A percentile compares a stretch with the other conserved stretches of the same genome.
Evolutionary conservation across 2,329 filamentous ascomycete genomes (phyloP).

Genomic region (Ascochyta rabiei): DNA sequence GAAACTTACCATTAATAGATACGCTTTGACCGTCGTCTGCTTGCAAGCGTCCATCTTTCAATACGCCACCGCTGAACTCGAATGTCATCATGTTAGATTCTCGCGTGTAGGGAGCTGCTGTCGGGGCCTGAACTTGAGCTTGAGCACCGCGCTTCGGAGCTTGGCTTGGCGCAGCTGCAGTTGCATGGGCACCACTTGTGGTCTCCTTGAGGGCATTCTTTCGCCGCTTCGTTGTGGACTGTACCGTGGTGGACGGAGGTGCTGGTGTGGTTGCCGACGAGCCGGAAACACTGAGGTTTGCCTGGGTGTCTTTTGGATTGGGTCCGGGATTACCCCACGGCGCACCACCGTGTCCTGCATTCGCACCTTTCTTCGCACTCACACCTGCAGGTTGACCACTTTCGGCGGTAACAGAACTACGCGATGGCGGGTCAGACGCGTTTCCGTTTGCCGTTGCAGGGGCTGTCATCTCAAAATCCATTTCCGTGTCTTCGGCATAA

Average conservation of each 20-base stretch:
- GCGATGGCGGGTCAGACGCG: conserved; percentile 51
- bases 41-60: conserved; percentile 78
- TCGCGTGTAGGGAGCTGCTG: conserved; percentile 52
- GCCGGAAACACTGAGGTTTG: conserved; percentile 56
- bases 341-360: conserved; percentile 49
- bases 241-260: conserved; percentile 42
- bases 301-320: conserved; percentile 44
- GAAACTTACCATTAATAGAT: conserved; percentile 75
- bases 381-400: conserved; percentile 38
- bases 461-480: conserved; percentile 76
- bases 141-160: conserved; percentile 40
- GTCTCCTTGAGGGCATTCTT: conserved; percentile 67
- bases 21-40: conserved; percentile 90
- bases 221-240: conserved; percentile 70
- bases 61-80: conserved; percentile 69
- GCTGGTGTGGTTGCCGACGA: conserved; percentile 63
- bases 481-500: conserved; percentile 93
- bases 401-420: conserved; percentile 42
- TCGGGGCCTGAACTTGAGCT: conserved; percentile 47
- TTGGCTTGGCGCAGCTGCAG: conserved; percentile 49
- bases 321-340: conserved; percentile 45
- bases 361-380: conserved; percentile 48
- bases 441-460: conserved; percentile 63
- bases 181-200: conserved; percentile 45
- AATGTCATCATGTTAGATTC: conserved; percentile 92